A percentile compares a stretch with the other conserved stretches of the same genome.
Evolutionary conservation across 2,329 filamentous ascomycete genomes (phyloP).

Genomic region (Trichoderma asperellum): DNA sequence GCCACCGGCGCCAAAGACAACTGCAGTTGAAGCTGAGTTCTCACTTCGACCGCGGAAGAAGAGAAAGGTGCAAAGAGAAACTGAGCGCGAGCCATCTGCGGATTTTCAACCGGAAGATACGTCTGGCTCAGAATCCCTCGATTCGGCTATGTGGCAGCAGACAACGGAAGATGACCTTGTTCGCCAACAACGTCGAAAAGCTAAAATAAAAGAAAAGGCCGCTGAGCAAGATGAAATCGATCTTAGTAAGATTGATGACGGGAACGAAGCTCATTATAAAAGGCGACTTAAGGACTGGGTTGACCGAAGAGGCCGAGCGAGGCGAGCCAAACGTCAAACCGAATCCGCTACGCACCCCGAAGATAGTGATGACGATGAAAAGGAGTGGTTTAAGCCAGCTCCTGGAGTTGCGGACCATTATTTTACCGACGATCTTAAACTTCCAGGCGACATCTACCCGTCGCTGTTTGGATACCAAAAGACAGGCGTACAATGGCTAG

Average conservation of each 20-base stretch:
- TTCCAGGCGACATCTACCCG: conserved; percentile 92
- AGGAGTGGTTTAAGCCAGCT: conserved; percentile 84
- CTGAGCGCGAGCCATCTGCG: conserved; percentile 48
- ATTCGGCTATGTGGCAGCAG: conserved; percentile 45
- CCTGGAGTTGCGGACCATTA: conserved; percentile 77
- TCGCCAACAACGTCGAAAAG: conserved; percentile 48
- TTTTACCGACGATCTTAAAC: conserved; percentile 73
- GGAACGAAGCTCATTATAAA: conserved; percentile 81
- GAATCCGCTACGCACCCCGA: conserved; percentile 42
- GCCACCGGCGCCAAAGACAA: conserved; percentile 11
- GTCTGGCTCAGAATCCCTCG: conserved; percentile 41
- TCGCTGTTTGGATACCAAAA: conserved; percentile 97
- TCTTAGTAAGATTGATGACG: conserved; percentile 75
- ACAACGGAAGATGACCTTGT: conserved; percentile 46
- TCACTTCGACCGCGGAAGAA: conserved; percentile 63
- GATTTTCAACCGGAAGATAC: conserved; percentile 49
- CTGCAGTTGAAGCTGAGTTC: conserved; percentile 56
- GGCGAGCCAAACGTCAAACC: conserved; percentile 46
- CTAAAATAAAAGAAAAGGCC: conserved; percentile 44
- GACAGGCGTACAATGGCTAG: conserved; percentile 94
- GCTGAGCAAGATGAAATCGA: conserved; percentile 50
- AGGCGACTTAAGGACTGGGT: conserved; percentile 77
- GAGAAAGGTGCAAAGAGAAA: conserved; percentile 45
- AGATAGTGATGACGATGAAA: conserved; percentile 50
- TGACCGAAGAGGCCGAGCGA: conserved; percentile 49